These are phyloP conservation scores for Aurinia saxatilis DNA, from an alignment of 345 rosid genomes.

Conservation along the genomic window DNA sequence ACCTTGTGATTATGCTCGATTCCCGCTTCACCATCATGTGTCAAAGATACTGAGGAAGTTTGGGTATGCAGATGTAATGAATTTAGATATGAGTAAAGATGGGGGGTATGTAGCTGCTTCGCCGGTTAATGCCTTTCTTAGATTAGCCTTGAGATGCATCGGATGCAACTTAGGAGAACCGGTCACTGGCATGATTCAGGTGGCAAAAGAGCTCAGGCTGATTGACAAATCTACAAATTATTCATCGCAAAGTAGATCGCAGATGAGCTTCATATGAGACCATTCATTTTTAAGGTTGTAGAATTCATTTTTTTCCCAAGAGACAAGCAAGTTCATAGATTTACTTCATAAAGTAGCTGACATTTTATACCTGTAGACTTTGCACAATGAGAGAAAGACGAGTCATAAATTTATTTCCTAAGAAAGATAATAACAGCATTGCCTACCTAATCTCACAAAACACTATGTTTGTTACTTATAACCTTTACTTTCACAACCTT, in stretches of 20 bases:
- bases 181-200: slow-evolving; percentile 11
- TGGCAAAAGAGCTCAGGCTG: slow-evolving; percentile 4
- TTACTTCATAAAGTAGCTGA: too few species aligned
- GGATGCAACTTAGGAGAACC: slow-evolving; percentile 15
- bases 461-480: too few species aligned
- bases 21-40: slow-evolving; percentile 16
- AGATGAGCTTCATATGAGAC: neutral
- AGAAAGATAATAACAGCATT: too few species aligned
- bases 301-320: neutral
- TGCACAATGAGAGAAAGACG: too few species aligned
- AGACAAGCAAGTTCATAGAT: neutral
- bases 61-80: slow-evolving; percentile 8
- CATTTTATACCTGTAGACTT: too few species aligned
- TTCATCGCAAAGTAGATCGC: neutral
- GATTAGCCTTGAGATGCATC: slow-evolving; percentile 18
- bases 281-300: neutral
- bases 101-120: neutral
- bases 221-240: slow-evolving; percentile 2
- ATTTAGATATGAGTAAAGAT: neutral
- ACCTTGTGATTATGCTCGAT: neutral
- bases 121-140: neutral
- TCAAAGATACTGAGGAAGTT: slow-evolving; percentile 12
- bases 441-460: too few species aligned
- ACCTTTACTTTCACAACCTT: too few species aligned
- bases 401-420: too few species aligned